Percentiles rank a stretch among this genome's conserved stretches.
These are phyloP conservation scores for Wallacemonas sp. DNA, from an alignment of 208 protist species.

Conservation along the genomic window DNA sequence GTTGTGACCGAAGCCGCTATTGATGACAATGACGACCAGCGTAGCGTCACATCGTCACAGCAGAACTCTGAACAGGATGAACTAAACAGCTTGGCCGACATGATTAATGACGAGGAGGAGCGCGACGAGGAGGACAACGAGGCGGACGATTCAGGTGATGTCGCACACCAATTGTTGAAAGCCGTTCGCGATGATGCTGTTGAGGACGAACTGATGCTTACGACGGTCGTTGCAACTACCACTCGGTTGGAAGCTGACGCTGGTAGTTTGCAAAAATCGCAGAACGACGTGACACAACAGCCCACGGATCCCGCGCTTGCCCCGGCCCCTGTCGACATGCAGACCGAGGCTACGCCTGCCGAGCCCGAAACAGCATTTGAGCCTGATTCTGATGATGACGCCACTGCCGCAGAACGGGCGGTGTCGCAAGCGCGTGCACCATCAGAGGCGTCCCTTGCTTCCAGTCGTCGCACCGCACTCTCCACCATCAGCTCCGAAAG, in stretches of 20 bases:
- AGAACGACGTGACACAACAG: too few species aligned
- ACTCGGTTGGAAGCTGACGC: too few species aligned
- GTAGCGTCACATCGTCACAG: conserved; percentile 31
- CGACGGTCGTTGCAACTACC: too few species aligned
- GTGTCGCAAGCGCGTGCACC: conserved; percentile 4
- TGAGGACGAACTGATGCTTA: too few species aligned
- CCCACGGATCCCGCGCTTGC: too few species aligned
- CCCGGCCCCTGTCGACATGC: too few species aligned
- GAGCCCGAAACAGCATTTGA: neutral
- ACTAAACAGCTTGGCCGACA: conserved; percentile 22
- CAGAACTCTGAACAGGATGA: conserved; percentile 41
- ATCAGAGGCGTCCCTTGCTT: conserved; percentile 25
- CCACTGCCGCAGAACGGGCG: neutral
- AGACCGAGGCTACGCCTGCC: too few species aligned
- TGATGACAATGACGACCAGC: conserved; percentile 31
- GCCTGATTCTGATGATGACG: neutral
- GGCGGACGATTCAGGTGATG: too few species aligned
- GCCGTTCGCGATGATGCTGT: too few species aligned
- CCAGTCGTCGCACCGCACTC: conserved; percentile 34
- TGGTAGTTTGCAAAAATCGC: too few species aligned
- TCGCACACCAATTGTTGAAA: too few species aligned
- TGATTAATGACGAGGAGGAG: conserved; percentile 40
- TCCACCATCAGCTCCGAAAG: conserved; percentile 69
- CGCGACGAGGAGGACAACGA: conserved; percentile 12
- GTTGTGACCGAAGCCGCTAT: conserved; percentile 17